Percentiles rank a stretch among this genome's conserved stretches.
These are phyloP conservation scores for Aspergillus nomiae DNA, from an alignment of 2,329 filamentous ascomycete genomes.

Conservation along the genomic window DNA sequence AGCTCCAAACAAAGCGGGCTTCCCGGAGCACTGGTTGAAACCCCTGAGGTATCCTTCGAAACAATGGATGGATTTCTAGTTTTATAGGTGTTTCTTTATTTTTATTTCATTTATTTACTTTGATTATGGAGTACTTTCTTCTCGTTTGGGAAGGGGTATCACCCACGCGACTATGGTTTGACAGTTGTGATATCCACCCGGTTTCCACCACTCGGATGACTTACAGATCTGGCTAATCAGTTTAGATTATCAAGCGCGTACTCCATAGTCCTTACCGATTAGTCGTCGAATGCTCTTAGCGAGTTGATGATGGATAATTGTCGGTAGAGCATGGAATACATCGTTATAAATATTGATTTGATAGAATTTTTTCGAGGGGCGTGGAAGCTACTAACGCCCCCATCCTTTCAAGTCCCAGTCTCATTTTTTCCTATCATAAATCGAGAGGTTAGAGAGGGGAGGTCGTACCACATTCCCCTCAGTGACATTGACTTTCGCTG, in stretches of 20 bases:
- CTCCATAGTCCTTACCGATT: neutral
- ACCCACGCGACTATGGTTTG: conserved; percentile 1
- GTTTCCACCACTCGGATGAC: conserved; percentile 5
- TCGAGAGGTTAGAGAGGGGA: neutral
- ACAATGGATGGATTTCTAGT: neutral
- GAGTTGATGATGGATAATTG: neutral
- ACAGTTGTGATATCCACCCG: neutral
- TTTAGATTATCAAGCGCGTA: conserved; percentile 3
- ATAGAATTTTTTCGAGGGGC: neutral
- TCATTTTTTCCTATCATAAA: neutral
- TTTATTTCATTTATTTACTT: neutral
- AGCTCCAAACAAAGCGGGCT: neutral
- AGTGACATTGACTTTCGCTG: conserved; percentile 10
- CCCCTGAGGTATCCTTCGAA: conserved; percentile 3
- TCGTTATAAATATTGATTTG: neutral
- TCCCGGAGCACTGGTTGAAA: neutral
- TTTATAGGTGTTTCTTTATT: neutral
- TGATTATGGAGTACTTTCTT: neutral
- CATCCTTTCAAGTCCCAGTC: neutral
- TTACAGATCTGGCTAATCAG: conserved; percentile 1
- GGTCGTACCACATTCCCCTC: conserved; percentile 1
- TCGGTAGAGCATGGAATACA: neutral
- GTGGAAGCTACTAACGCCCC: neutral
- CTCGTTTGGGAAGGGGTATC: neutral
- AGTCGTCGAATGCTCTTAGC: neutral